Evolutionary conservation across 768 basidiomycete genomes (phyloP).

Genomic region (Ramaria rubella): DNA sequence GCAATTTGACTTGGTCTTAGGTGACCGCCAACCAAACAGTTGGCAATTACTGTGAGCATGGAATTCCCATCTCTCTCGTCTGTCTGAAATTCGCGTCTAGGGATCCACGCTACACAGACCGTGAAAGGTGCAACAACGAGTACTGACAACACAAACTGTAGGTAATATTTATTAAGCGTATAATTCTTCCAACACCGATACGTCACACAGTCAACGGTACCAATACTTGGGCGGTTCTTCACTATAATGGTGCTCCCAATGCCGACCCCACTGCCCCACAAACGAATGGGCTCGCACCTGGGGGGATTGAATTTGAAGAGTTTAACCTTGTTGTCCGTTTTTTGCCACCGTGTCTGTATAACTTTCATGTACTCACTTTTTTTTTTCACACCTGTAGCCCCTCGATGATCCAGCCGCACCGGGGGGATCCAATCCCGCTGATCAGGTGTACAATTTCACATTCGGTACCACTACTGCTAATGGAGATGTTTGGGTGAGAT

Average conservation of each 20-base stretch:
- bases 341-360: conserved; percentile 13
- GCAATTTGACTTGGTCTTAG: conserved; percentile 1
- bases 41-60: conserved; percentile 14
- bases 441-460: conserved; percentile 4
- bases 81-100: neutral
- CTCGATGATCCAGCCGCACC: conserved; percentile 13
- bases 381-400: conserved; percentile 17
- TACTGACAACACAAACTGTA: conserved; percentile 1
- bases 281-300: conserved; percentile 5
- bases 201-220: conserved; percentile 31
- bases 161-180: neutral
- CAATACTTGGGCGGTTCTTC: conserved; percentile 40
- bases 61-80: neutral
- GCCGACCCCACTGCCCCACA: conserved; percentile 35
- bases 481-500: conserved; percentile 7
- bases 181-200: neutral
- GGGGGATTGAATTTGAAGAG: conserved; percentile 26
- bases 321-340: conserved; percentile 20
- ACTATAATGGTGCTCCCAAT: conserved; percentile 37
- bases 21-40: conserved; percentile 18
- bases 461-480: conserved; percentile 1
- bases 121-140: neutral
- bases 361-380: conserved; percentile 10
- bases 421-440: neutral
- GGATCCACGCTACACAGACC: conserved; percentile 11